Conservation (phyloP, 208 protist species). For the Crithidia acanthocephali region DNA sequence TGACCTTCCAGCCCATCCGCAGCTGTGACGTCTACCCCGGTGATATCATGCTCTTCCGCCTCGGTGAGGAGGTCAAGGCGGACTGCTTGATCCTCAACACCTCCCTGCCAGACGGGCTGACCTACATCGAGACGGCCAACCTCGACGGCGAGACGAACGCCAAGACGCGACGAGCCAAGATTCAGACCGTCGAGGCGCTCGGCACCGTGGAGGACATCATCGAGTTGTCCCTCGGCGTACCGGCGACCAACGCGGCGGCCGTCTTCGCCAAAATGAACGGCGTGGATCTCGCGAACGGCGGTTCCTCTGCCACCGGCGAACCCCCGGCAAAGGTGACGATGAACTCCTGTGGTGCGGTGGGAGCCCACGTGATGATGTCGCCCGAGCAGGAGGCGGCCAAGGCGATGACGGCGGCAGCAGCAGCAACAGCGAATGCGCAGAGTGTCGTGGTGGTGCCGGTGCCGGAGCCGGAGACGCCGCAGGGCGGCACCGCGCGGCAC, state of each 20-base stretch:
- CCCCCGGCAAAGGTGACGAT: conserved; percentile 2
- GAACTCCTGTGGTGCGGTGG: conserved; percentile 20
- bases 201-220: conserved; percentile 80
- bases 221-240: conserved; percentile 38
- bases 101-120: conserved; percentile 72
- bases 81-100: conserved; percentile 88
- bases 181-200: conserved; percentile 60
- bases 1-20: conserved; percentile 47
- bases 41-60: conserved; percentile 75
- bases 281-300: not conserved
- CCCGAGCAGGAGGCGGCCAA: not conserved
- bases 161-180: conserved; percentile 78
- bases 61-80: conserved; percentile 75
- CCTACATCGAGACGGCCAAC: conserved; percentile 91
- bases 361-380: not conserved
- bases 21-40: conserved; percentile 80
- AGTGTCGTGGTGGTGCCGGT: not conserved
- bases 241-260: conserved; percentile 19
- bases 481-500: not conserved
- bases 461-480: not conserved
- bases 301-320: not conserved
- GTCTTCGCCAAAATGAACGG: conserved; percentile 30
- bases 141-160: conserved; percentile 94
- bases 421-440: conserved; percentile 5
- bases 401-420: not conserved